Percentiles rank a stretch among this genome's conserved stretches.
phyloP scores from a whole-genome alignment of 352 stramenopile genomes.

The Globisporangium nagaii region DNA sequence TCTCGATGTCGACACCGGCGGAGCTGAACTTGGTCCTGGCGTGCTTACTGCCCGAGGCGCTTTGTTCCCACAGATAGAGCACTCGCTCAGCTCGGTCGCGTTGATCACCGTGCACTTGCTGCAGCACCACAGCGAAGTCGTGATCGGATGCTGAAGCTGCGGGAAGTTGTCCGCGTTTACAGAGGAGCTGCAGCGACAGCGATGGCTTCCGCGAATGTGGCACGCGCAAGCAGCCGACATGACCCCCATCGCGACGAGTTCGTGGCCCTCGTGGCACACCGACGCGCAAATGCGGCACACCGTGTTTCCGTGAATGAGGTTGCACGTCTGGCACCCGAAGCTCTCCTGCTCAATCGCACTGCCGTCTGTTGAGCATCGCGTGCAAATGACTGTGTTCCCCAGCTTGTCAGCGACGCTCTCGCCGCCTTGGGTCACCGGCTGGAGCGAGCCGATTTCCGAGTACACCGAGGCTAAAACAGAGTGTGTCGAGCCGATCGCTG shows the following conservation, averaged over 20 bases:
- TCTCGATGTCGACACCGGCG: conserved; percentile 36
- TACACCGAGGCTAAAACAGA: conserved; percentile 40
- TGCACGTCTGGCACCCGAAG: conserved; percentile 81
- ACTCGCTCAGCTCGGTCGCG: conserved; percentile 36
- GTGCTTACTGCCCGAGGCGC: conserved; percentile 17
- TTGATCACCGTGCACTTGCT: conserved; percentile 84
- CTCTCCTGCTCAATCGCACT: conserved; percentile 75
- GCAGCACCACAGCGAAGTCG: conserved; percentile 64
- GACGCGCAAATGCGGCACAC: conserved; percentile 67
- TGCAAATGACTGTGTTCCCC: conserved; percentile 37
- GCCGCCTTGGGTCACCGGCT: conserved; percentile 3
- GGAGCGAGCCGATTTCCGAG: conserved; percentile 16
- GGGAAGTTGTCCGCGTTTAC: conserved; percentile 34
- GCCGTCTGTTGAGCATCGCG: conserved; percentile 66
- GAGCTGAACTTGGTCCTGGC: neutral
- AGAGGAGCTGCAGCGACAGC: conserved; percentile 47
- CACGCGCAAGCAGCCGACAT: conserved; percentile 70
- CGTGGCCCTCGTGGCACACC: conserved; percentile 77
- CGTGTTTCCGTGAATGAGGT: conserved; percentile 53
- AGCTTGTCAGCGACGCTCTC: conserved; percentile 8
- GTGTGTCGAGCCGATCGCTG: conserved; percentile 7
- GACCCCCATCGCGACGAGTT: conserved; percentile 71
- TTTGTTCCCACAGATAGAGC: conserved; percentile 57
- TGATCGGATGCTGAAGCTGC: conserved; percentile 27
- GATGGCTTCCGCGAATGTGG: conserved; percentile 34